Percentiles rank a stretch among this genome's conserved stretches.
Evolutionary conservation across 352 stramenopile species (phyloP).

Genomic region (Pythium sp.): DNA sequence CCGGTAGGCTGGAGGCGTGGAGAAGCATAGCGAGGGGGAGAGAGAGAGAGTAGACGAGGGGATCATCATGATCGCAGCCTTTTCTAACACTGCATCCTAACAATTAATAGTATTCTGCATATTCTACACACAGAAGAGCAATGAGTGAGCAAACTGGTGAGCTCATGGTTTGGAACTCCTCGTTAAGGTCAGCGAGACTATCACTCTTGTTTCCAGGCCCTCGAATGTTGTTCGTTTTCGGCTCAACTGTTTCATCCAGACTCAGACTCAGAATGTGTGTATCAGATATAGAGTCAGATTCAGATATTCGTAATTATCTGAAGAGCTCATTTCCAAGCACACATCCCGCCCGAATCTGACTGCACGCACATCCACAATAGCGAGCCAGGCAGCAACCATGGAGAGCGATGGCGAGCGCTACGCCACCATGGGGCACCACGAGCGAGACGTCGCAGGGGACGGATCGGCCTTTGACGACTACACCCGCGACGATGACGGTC

Average conservation of each 20-base stretch:
- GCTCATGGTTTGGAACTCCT: background rate
- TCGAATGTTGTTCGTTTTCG: background rate
- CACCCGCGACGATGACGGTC: background rate
- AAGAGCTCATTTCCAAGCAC: background rate
- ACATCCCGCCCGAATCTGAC: no score
- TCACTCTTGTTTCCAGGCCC: background rate
- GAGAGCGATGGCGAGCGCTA: slow-evolving; percentile 12
- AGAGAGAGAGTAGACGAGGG: background rate
- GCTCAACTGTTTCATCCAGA: background rate
- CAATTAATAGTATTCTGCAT: background rate
- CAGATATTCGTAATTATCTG: background rate
- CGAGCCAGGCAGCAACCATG: background rate
- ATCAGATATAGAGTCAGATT: background rate
- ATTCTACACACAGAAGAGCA: background rate
- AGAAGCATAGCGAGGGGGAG: background rate
- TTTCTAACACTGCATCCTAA: background rate
- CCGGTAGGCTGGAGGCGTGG: slow-evolving; percentile 17
- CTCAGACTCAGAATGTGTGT: background rate
- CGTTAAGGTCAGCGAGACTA: background rate
- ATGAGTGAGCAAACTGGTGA: background rate
- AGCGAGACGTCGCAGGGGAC: background rate
- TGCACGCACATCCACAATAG: background rate
- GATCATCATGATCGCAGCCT: background rate
- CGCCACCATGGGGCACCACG: background rate
- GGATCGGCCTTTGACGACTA: slow-evolving; percentile 8